These are phyloP conservation scores for Ploettnerulaceae sp. DNA, from an alignment of 2,329 filamentous ascomycete species.

Conservation along the genomic window DNA sequence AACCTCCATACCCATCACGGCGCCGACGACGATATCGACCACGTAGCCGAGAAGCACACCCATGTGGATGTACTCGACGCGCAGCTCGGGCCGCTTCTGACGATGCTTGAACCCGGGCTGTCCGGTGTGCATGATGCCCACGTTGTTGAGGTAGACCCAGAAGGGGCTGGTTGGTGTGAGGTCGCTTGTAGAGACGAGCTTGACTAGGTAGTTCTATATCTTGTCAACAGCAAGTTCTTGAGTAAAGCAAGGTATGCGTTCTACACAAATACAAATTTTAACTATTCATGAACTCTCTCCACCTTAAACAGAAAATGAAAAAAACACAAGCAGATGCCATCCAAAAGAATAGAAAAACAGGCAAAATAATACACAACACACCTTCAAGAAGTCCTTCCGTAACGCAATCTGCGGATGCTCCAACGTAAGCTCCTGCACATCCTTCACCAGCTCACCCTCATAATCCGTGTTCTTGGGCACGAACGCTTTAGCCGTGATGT, in stretches of 20 bases:
- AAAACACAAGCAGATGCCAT: neutral
- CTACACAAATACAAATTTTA: too few relatives aligned
- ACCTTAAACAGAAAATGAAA: neutral
- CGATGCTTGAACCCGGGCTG: conserved; percentile 61
- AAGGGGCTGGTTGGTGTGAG: conserved; percentile 61
- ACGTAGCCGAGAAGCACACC: conserved; percentile 68
- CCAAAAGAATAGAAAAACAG: conserved; percentile 23
- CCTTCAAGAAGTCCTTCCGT: conserved; percentile 65
- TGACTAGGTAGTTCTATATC: conserved; percentile 65
- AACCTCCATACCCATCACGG: conserved; percentile 57
- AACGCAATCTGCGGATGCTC: conserved; percentile 70
- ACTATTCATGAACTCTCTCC: too few relatives aligned
- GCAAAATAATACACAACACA: too few relatives aligned
- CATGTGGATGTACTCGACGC: conserved; percentile 78
- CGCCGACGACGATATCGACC: conserved; percentile 72
- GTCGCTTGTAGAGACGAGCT: conserved; percentile 65
- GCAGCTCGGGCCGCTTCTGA: conserved; percentile 41
- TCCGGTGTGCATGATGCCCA: conserved; percentile 81
- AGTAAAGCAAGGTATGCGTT: too few relatives aligned
- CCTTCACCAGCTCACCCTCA: conserved; percentile 61
- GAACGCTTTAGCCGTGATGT: conserved; percentile 77
- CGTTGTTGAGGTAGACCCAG: conserved; percentile 81
- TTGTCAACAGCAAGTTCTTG: neutral
- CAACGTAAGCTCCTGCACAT: conserved; percentile 48
- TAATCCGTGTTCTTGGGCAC: conserved; percentile 58